These are phyloP conservation scores for Triglochin maritima DNA, from an alignment of 106 monocot species.

Conservation along the genomic window DNA sequence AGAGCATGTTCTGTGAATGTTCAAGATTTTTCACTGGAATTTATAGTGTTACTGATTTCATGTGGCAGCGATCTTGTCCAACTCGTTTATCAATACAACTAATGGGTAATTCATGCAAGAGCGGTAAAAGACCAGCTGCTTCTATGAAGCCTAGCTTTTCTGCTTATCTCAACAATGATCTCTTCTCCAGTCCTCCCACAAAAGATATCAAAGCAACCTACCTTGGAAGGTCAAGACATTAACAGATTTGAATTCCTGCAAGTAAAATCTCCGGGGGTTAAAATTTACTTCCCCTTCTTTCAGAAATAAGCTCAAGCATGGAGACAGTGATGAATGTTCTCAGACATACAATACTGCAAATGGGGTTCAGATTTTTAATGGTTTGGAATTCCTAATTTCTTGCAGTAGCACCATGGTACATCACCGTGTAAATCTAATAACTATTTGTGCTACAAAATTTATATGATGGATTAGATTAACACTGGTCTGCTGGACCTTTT, in stretches of 20 bases:
- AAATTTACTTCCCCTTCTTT: background rate
- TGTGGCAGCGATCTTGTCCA: constrained; percentile 43
- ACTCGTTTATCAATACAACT: constrained; percentile 60
- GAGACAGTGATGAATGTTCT: constrained; percentile 32
- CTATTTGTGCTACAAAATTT: background rate
- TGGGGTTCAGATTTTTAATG: constrained; percentile 46
- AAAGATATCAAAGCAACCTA: constrained; percentile 10
- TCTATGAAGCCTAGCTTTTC: constrained; percentile 71
- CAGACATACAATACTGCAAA: constrained; percentile 33
- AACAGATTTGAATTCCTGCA: background rate
- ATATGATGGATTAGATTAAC: background rate
- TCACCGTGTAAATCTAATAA: background rate
- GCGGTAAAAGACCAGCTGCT: constrained; percentile 59
- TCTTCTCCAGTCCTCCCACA: constrained; percentile 23
- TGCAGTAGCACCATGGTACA: constrained; percentile 65
- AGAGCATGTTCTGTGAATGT: background rate
- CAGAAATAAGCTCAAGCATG: constrained; percentile 58
- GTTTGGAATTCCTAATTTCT: constrained; percentile 78
- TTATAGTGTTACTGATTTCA: background rate
- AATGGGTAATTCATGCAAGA: constrained; percentile 71
- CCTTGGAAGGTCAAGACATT: constrained; percentile 7
- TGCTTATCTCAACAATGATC: constrained; percentile 59
- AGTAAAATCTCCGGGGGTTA: background rate
- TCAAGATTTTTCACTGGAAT: background rate
- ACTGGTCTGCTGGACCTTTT: background rate